These are phyloP conservation scores for Brassica cretica DNA, from an alignment of 345 rosid genomes.

Conservation along the genomic window DNA sequence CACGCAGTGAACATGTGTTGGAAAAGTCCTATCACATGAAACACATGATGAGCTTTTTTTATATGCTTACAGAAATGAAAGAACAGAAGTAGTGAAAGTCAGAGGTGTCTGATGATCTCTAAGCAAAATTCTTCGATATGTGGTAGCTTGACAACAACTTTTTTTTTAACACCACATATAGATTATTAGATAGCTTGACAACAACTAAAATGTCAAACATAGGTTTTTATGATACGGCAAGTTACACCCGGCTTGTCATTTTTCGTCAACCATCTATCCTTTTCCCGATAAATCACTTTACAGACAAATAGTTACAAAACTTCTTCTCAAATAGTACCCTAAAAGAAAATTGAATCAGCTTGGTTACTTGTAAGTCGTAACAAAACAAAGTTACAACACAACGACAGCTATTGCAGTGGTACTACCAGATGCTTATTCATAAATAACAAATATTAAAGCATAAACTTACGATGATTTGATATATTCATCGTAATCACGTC, in stretches of 20 bases:
- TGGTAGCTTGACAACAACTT: neutral
- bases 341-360: neutral
- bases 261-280: neutral
- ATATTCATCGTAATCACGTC: neutral
- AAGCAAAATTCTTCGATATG: neutral
- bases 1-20: slow-evolving; percentile 12
- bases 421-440: neutral
- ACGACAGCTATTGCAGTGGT: neutral
- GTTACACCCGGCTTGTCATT: neutral
- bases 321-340: neutral
- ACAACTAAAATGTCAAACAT: neutral
- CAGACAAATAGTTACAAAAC: neutral
- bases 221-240: neutral
- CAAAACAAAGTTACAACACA: neutral
- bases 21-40: slow-evolving; percentile 5
- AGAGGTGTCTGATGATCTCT: neutral
- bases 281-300: neutral
- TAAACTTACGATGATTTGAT: neutral
- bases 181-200: neutral
- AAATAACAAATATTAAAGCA: neutral
- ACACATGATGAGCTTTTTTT: neutral
- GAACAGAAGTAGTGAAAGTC: neutral
- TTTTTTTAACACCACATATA: no score
- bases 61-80: slow-evolving; percentile 1
- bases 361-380: neutral